Conservation (phyloP, 129 eudicot genomes). For the Scalesia atractyloides region DNA sequence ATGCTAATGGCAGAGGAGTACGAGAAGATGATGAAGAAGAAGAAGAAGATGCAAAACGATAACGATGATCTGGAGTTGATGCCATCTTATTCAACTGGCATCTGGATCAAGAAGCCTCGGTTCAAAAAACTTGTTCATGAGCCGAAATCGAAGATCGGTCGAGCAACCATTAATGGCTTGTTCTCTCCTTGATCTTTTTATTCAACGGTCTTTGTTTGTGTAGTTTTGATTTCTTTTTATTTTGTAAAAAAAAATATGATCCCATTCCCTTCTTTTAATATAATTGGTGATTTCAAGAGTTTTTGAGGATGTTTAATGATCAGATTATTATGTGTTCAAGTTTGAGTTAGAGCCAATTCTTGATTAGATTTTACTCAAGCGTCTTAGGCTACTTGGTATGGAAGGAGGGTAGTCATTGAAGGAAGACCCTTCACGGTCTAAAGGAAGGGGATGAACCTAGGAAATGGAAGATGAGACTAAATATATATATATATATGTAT, state of each 20-base stretch:
- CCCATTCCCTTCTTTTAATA: not conserved
- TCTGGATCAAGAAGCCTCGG: not conserved
- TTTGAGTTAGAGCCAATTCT: too few relatives aligned
- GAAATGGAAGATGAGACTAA: too few relatives aligned
- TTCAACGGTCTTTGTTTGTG: too few relatives aligned
- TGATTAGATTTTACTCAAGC: too few relatives aligned
- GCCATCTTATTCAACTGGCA: not conserved
- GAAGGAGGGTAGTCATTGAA: too few relatives aligned
- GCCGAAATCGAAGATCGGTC: constrained; percentile 25
- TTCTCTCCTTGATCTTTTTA: constrained; percentile 18
- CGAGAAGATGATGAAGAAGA: constrained; percentile 27
- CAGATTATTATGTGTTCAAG: too few relatives aligned
- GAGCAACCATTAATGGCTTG: constrained; percentile 26
- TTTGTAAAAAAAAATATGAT: not conserved
- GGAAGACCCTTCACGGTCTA: too few relatives aligned
- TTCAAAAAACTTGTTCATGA: constrained; percentile 24
- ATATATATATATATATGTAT: too few relatives aligned
- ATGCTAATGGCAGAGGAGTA: constrained; percentile 35
- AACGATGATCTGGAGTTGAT: not conserved
- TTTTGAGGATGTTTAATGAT: too few relatives aligned
- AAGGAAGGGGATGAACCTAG: too few relatives aligned
- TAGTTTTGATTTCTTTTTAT: not conserved
- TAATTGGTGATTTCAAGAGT: not conserved
- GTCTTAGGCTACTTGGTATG: too few relatives aligned
- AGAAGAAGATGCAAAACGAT: not conserved